Evolutionary conservation across 2,329 filamentous ascomycete species (phyloP).

Genomic region (Chalara sp.): DNA sequence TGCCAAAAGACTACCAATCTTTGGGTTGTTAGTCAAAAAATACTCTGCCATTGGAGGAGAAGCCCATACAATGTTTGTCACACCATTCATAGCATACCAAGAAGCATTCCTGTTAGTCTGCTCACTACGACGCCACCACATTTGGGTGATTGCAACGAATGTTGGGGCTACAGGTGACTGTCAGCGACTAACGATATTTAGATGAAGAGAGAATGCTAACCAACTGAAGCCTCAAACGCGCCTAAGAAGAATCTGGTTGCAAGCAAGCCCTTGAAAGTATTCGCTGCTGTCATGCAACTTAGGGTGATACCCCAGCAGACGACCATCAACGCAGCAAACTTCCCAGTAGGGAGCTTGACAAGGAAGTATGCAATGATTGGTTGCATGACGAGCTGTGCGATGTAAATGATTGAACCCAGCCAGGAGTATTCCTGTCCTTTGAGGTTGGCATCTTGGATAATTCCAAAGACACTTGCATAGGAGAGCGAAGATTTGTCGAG

Average conservation of each 20-base stretch:
- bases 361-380: constrained; percentile 43
- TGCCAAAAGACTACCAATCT: constrained; percentile 18
- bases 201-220: constrained; percentile 11
- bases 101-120: constrained; percentile 49
- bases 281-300: constrained; percentile 24
- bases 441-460: constrained; percentile 39
- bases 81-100: constrained; percentile 55
- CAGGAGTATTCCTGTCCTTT: constrained; percentile 46
- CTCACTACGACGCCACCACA: constrained; percentile 56
- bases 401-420: constrained; percentile 54
- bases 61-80: constrained; percentile 40
- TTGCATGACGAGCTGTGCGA: constrained; percentile 54
- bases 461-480: constrained; percentile 43
- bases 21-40: background rate
- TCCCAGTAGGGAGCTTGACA: constrained; percentile 47
- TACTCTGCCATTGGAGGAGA: constrained; percentile 27
- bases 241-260: constrained; percentile 34
- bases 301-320: constrained; percentile 46
- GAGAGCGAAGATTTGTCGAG: constrained; percentile 30
- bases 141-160: constrained; percentile 51
- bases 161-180: constrained; percentile 32
- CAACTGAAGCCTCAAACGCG: constrained; percentile 44
- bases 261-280: constrained; percentile 30
- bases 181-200: constrained; percentile 6
- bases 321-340: constrained; percentile 44